These are phyloP conservation scores for Colletotrichum musae DNA, from an alignment of 2,329 filamentous ascomycete species.

Conservation along the genomic window DNA sequence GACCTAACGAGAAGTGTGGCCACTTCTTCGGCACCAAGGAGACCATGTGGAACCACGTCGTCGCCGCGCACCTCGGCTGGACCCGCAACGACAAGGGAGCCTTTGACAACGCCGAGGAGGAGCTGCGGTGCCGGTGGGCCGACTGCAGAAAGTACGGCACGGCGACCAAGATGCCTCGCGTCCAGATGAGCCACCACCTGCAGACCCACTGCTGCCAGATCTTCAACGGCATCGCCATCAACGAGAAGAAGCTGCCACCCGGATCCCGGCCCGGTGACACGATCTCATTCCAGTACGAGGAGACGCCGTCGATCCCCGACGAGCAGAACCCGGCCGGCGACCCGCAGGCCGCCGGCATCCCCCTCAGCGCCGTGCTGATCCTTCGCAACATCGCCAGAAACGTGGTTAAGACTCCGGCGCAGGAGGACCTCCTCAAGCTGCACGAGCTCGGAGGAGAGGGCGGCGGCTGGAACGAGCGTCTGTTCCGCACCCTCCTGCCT, in stretches of 20 bases:
- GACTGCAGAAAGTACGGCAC: constrained; percentile 71
- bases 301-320: constrained; percentile 70
- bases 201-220: constrained; percentile 72
- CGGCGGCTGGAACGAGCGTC: constrained; percentile 75
- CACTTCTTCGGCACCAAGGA: constrained; percentile 75
- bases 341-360: constrained; percentile 80
- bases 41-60: constrained; percentile 80
- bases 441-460: constrained; percentile 63
- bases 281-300: constrained; percentile 67
- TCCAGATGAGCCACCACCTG: constrained; percentile 73
- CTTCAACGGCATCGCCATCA: constrained; percentile 37
- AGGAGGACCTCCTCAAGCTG: constrained; percentile 67
- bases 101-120: constrained; percentile 67
- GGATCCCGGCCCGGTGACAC: constrained; percentile 65
- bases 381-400: constrained; percentile 84
- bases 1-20: constrained; percentile 64
- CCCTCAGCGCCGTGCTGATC: constrained; percentile 83
- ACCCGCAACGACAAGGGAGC: constrained; percentile 69
- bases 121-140: constrained; percentile 77
- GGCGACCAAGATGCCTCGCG: constrained; percentile 61
- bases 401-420: constrained; percentile 71
- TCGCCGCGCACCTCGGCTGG: constrained; percentile 74
- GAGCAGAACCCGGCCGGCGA: constrained; percentile 71
- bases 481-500: constrained; percentile 77
- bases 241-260: constrained; percentile 23